Evolutionary conservation across 176 grass and related monocot species (phyloP), one percentile per base, ranked within the genome.

Genomic region (Eleusine coracana): DNA sequence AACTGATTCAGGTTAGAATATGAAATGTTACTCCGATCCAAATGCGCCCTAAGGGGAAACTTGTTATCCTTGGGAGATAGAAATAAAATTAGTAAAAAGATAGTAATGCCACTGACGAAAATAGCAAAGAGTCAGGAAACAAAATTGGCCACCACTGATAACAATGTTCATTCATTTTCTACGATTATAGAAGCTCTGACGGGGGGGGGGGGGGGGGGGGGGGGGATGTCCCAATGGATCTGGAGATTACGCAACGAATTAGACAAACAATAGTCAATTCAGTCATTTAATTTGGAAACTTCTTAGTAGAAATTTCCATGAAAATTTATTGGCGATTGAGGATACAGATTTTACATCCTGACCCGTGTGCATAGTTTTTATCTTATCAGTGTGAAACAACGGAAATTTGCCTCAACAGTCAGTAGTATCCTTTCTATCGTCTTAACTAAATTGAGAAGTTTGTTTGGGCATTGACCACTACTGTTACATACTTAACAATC

Each of bases 301-400:
- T 80, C 65, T 52, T 10, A 7, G 65, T 69, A 58, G 66, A 80
- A 17, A 58, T 58, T 80, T 71, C 21, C 68, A 73, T 48, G 5
- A 66, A 38, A 62, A 66, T 72, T 21, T 51, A 52, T 46, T 41
- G 10, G 9, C 44, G 7, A 36, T 54, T 73, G 45, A 66, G 68
- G 20, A 16, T 21, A 2, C 14, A 56, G 4, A 7, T 56, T 21
- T 20, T 10, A 15, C 14, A 55, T 23, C 31, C 25, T 75, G 25
- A 13, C 45, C 23, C 51, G 7, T 59, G 11, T 59, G 1, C 18
- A 50, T 3, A 50, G 54, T 7, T 21, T 5, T 56, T n/a, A 59
- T 8, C 20, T 27, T 11, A 54, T 20, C 34, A 1, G 80, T 50
- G 69, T 82, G 55, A 73, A 85, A 51, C 5, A 49, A 51, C 71